phyloP scores from a whole-genome alignment of 2,329 filamentous ascomycete species.

The Thielaviopsis euricoi region DNA sequence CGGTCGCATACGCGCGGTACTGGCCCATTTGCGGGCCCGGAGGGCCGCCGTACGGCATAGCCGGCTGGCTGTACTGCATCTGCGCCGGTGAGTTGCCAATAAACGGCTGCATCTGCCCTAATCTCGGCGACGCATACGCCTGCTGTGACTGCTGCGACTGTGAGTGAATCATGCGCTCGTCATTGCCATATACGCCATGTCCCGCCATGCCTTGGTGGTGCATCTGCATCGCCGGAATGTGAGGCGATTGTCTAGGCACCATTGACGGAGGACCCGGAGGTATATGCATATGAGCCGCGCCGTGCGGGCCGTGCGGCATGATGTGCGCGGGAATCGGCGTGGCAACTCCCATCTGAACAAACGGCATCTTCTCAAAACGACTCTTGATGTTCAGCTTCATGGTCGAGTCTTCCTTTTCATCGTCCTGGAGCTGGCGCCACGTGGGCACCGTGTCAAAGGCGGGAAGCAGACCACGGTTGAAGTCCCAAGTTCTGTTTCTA shows the following conservation, averaged over 20 bases:
- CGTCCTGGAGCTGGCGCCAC: conserved; percentile 57
- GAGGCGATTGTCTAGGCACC: conserved; percentile 41
- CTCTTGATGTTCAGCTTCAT: conserved; percentile 56
- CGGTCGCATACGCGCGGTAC: conserved; percentile 55
- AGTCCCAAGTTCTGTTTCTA: conserved; percentile 37
- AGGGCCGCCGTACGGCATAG: conserved; percentile 56
- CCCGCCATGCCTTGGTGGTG: conserved; percentile 53
- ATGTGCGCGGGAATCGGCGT: conserved; percentile 55
- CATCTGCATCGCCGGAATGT: conserved; percentile 64
- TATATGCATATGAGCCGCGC: conserved; percentile 54
- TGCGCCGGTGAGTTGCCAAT: conserved; percentile 54
- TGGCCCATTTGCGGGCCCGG: conserved; percentile 54
- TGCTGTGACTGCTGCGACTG: conserved; percentile 70
- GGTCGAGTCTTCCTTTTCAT: conserved; percentile 49
- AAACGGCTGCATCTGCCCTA: conserved; percentile 51
- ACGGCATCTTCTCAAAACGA: conserved; percentile 53
- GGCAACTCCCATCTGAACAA: conserved; percentile 31
- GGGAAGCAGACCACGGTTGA: conserved; percentile 68
- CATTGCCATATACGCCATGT: conserved; percentile 46
- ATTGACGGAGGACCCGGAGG: conserved; percentile 27
- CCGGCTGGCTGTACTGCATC: conserved; percentile 54
- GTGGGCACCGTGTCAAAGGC: conserved; percentile 73
- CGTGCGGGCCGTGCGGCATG: conserved; percentile 59
- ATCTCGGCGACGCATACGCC: conserved; percentile 70
- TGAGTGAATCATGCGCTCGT: conserved; percentile 77